Evolutionary conservation across 768 basidiomycete species (phyloP).

Genomic region (Suillus subaureus): DNA sequence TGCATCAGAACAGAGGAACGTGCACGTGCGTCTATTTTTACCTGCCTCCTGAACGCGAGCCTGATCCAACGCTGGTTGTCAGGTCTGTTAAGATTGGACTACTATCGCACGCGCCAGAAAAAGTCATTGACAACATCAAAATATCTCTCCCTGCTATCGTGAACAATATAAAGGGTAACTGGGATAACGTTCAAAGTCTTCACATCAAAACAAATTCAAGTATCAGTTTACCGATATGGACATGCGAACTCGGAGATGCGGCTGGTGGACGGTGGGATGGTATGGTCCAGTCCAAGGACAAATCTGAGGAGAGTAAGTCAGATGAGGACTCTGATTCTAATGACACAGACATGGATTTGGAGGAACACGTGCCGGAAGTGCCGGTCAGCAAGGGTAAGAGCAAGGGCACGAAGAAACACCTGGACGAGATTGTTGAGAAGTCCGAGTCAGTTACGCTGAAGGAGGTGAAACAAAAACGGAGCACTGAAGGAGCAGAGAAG

Average conservation of each 20-base stretch:
- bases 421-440: constrained; percentile 27
- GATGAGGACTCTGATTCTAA: constrained; percentile 7
- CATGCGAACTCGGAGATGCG: constrained; percentile 63
- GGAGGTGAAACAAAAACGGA: constrained; percentile 58
- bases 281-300: constrained; percentile 20
- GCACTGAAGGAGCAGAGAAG: constrained; percentile 47
- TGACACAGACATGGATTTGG: background rate
- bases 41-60: background rate
- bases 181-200: constrained; percentile 90
- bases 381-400: background rate
- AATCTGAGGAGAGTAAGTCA: constrained; percentile 6
- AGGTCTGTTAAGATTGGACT: constrained; percentile 86
- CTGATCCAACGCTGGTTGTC: background rate
- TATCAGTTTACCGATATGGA: constrained; percentile 90
- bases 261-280: constrained; percentile 35
- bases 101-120: constrained; percentile 68
- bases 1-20: constrained; percentile 93
- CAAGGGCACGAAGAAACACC: constrained; percentile 12
- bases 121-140: constrained; percentile 79
- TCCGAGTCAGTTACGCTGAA: constrained; percentile 40
- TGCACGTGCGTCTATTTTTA: constrained; percentile 67
- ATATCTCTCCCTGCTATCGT: constrained; percentile 76
- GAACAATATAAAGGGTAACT: constrained; percentile 71
- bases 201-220: constrained; percentile 89
- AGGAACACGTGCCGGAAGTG: background rate